phyloP scores from a whole-genome alignment of 2,329 filamentous ascomycete genomes.

The Aureobasidium sp. region DNA sequence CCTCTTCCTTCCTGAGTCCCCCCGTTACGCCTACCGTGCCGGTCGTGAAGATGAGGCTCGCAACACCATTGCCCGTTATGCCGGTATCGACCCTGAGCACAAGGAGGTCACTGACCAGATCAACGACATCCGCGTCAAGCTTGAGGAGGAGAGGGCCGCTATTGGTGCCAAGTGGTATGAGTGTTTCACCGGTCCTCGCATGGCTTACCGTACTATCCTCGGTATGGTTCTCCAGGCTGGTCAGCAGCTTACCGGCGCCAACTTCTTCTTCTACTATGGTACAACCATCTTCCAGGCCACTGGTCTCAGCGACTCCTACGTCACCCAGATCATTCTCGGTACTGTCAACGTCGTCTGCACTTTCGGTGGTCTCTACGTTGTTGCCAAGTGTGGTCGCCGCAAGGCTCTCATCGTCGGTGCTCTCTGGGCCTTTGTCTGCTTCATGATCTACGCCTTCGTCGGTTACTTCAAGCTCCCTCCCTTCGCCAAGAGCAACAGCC shows the following conservation, averaged over 20 bases:
- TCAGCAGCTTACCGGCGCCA: slow-evolving; percentile 29
- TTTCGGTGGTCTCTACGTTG: slow-evolving; percentile 40
- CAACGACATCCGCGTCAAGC: slow-evolving; percentile 26
- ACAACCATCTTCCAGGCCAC: slow-evolving; percentile 44
- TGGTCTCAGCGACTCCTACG: slow-evolving; percentile 34
- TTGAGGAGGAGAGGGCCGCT: slow-evolving; percentile 25
- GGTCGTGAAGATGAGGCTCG: slow-evolving; percentile 27
- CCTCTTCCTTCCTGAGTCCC: slow-evolving; percentile 28
- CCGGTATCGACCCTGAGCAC: slow-evolving; percentile 23
- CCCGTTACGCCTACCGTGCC: slow-evolving; percentile 26
- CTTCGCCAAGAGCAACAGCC: slow-evolving; percentile 20
- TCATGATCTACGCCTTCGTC: slow-evolving; percentile 50
- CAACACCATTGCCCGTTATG: slow-evolving; percentile 24
- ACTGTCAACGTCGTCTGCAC: slow-evolving; percentile 43
- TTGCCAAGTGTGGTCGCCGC: slow-evolving; percentile 44
- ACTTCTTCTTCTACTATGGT: slow-evolving; percentile 28
- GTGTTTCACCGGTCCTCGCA: slow-evolving; percentile 25
- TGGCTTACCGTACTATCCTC: slow-evolving; percentile 27
- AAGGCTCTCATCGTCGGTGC: slow-evolving; percentile 42
- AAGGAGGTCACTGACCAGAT: slow-evolving; percentile 24
- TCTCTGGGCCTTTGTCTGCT: slow-evolving; percentile 43
- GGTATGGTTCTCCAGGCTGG: slow-evolving; percentile 27
- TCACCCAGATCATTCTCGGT: slow-evolving; percentile 42
- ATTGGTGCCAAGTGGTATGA: slow-evolving; percentile 23
- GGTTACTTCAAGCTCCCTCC: slow-evolving; percentile 25